A percentile compares a stretch with the other conserved stretches of the same genome.
Conservation (phyloP, 1,284 basidiomycete species). For the Gymnopus androsaceus region DNA sequence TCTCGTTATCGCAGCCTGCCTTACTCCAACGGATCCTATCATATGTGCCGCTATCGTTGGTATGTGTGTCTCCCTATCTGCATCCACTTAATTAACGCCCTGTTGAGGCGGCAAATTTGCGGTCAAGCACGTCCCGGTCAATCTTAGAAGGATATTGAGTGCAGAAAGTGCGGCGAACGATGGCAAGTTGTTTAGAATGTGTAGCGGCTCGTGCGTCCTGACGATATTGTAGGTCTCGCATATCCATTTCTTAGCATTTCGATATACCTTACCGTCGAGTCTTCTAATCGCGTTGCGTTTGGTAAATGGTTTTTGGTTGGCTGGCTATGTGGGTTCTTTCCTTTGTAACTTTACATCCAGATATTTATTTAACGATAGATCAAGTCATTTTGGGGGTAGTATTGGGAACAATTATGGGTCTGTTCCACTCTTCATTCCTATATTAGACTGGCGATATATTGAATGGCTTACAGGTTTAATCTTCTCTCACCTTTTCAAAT, state of each 20-base stretch:
- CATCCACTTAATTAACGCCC: constrained; percentile 5
- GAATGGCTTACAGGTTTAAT: constrained; percentile 46
- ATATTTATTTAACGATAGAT: constrained; percentile 47
- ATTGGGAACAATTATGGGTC: constrained; percentile 77
- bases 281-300: constrained; percentile 63
- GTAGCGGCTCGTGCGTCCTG: no score
- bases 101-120: constrained; percentile 84
- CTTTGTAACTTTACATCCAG: not conserved
- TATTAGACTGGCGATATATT: not conserved
- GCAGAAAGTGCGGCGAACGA: constrained; percentile 80
- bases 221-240: no score
- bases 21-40: constrained; percentile 93
- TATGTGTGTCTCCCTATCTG: constrained; percentile 20
- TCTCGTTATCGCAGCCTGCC: constrained; percentile 86
- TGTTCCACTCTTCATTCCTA: constrained; percentile 8
- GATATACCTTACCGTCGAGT: constrained; percentile 80
- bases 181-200: no score
- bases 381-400: constrained; percentile 83
- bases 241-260: constrained; percentile 92
- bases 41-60: constrained; percentile 68
- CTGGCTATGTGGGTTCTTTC: constrained; percentile 62
- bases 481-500: constrained; percentile 84
- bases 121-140: constrained; percentile 81
- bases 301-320: constrained; percentile 82
- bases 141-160: constrained; percentile 78